Evolutionary conservation across 2,329 filamentous ascomycete genomes (phyloP), one percentile per base, ranked within the genome.

Genomic region (Escovopsis sp.): DNA sequence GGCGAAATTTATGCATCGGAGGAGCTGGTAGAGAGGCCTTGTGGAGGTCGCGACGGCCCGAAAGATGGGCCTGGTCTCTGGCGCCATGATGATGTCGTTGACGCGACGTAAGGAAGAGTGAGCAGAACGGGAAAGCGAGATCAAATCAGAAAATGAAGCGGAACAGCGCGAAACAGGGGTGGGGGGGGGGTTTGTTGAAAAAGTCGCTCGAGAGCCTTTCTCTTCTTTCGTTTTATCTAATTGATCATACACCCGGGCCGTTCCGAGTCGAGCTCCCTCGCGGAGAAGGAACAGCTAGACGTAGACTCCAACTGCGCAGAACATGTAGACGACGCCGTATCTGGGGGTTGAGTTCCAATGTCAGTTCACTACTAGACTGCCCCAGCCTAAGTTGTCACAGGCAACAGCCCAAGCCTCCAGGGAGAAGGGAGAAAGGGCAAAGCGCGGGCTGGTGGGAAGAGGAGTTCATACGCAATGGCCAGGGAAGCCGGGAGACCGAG

Each of bases 241-340:
- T 15, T 15, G 15, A 15, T 50, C 59, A 48, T 63, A 62, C 59
- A 62, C 48, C 49, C 49, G 51, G 49, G 52, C 47, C 51, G 51
- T 49, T 51, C 51, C 28, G 23, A 23, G 49, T 41, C 44, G 46
- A 51, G 50, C 52, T 42, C 53, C 51, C 49, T 47, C 49, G 41
- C 51, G 57, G 60, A 59, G 47, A 49, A 46, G 55, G 62, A 66
- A 65, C 69, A 66, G 76, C 61, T 70, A 98, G 63, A 98, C 86
- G 79, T 98, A 96, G 59, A 98, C 91, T 61, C 91, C 91, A 60
- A 91, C 91, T 47, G 88, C 91, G 66, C 91, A 98, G 67, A 98
- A 96, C 82, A 95, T 94, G 67, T 91, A 95, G 38, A 98, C 87
- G 40, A 89, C 82, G 54, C 91, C 91, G 63, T 94, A 84, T 40